Evolutionary conservation across 164 flowering plant genomes (phyloP).

Genomic region (Annona squamosa): DNA sequence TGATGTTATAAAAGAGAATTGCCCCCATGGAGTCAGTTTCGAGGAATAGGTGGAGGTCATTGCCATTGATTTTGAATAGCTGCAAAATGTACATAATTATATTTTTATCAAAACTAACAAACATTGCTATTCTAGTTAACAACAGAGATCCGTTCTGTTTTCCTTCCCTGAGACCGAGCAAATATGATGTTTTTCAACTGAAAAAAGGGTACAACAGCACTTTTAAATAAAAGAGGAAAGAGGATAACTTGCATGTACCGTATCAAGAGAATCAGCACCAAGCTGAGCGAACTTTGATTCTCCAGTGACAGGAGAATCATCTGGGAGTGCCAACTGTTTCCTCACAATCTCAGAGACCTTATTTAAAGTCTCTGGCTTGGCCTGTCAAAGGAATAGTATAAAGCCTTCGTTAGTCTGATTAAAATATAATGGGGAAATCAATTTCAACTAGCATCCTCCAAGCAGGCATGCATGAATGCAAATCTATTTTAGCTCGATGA

Average conservation of each 20-base stretch:
- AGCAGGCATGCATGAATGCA: neutral
- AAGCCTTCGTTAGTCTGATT: neutral
- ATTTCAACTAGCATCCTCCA: neutral
- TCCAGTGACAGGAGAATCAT: slow-evolving; percentile 26
- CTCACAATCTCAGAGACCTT: slow-evolving; percentile 41
- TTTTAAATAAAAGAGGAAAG: neutral
- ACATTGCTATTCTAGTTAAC: too few relatives aligned
- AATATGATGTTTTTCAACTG: neutral
- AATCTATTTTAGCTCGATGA: neutral
- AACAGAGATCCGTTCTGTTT: too few relatives aligned
- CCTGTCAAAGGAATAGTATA: slow-evolving; percentile 21
- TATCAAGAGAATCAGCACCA: slow-evolving; percentile 58
- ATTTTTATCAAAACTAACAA: too few relatives aligned
- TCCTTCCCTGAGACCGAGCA: too few relatives aligned
- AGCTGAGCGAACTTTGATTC: slow-evolving; percentile 38
- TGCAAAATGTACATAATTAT: too few relatives aligned
- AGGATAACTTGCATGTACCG: slow-evolving; percentile 23
- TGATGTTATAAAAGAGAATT: too few relatives aligned
- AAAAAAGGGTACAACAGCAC: neutral
- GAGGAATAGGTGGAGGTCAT: too few relatives aligned
- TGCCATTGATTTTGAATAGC: too few relatives aligned
- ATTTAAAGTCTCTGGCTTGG: slow-evolving; percentile 34
- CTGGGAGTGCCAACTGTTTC: slow-evolving; percentile 39
- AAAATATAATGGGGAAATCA: neutral
- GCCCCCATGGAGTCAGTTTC: too few relatives aligned